Conservation (phyloP, 495 filamentous ascomycete genomes). For the Penicillium canescens region DNA sequence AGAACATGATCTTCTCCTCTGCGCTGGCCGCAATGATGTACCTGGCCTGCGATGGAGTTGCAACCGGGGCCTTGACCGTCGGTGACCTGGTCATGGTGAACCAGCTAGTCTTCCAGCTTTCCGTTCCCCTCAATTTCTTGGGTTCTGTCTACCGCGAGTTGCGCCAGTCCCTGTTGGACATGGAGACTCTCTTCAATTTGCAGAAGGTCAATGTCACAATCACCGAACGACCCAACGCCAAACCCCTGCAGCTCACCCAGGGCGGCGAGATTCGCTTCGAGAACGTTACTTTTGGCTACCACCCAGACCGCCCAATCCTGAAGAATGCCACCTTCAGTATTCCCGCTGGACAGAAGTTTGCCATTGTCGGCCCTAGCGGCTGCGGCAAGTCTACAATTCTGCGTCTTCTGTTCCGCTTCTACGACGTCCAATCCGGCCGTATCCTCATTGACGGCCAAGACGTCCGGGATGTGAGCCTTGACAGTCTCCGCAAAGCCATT, state of each 20-base stretch:
- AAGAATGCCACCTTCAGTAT: constrained; percentile 83
- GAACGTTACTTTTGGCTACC: constrained; percentile 93
- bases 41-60: constrained; percentile 85
- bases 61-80: constrained; percentile 77
- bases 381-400: constrained; percentile 96
- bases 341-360: constrained; percentile 92
- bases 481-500: constrained; percentile 81
- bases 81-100: constrained; percentile 98
- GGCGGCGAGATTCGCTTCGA: constrained; percentile 92
- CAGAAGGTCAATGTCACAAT: constrained; percentile 95
- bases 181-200: constrained; percentile 99
- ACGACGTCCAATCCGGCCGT: constrained; percentile 83
- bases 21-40: constrained; percentile 99
- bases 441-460: constrained; percentile 95
- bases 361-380: constrained; percentile 91
- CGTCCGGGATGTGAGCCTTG: constrained; percentile 75
- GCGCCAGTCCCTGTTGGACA: constrained; percentile 89
- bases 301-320: constrained; percentile 82
- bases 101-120: constrained; percentile 97
- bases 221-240: constrained; percentile 71
- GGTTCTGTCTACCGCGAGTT: constrained; percentile 96
- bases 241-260: constrained; percentile 64
- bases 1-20: constrained; percentile 95
- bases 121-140: constrained; percentile 92
- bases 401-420: constrained; percentile 88